phyloP scores from a whole-genome alignment of 768 basidiomycete genomes.

The Mycena olivaceomarginata region DNA sequence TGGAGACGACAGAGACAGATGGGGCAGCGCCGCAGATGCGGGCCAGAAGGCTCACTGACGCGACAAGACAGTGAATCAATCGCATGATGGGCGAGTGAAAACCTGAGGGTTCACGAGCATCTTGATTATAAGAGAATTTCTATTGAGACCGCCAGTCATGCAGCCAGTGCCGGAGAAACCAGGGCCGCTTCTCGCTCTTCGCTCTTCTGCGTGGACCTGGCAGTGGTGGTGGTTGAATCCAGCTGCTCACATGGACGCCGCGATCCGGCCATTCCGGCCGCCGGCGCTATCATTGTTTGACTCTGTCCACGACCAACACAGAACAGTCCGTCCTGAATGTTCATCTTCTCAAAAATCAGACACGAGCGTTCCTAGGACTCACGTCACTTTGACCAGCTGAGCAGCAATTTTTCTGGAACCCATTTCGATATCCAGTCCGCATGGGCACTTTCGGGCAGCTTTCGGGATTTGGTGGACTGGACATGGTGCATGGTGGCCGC shows the following conservation, averaged over 20 bases:
- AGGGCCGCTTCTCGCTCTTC: constrained; percentile 6
- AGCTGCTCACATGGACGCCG: constrained; percentile 1
- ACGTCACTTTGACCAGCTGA: constrained; percentile 11
- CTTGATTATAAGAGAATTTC: not conserved
- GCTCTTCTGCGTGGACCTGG: not conserved
- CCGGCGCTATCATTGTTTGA: not conserved
- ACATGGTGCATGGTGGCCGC: too few relatives aligned
- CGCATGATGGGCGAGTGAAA: constrained; percentile 18
- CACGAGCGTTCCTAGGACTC: not conserved
- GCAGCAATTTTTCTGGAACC: not conserved
- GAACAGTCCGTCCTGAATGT: not conserved
- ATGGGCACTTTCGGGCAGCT: constrained; percentile 6
- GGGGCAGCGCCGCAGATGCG: constrained; percentile 57
- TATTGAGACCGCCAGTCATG: not conserved
- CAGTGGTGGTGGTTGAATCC: too few relatives aligned
- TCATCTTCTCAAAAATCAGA: not conserved
- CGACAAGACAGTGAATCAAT: constrained; percentile 14
- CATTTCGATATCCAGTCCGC: not conserved
- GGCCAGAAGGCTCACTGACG: constrained; percentile 21
- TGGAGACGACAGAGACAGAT: constrained; percentile 60
- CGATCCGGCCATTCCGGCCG: not conserved
- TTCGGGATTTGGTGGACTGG: not conserved
- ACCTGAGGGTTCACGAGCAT: not conserved
- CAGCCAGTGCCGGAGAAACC: not conserved
- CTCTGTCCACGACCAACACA: not conserved